Base-by-base conservation (phyloP, 1,284 basidiomycete species). In the Irpex lacteus region DNA sequence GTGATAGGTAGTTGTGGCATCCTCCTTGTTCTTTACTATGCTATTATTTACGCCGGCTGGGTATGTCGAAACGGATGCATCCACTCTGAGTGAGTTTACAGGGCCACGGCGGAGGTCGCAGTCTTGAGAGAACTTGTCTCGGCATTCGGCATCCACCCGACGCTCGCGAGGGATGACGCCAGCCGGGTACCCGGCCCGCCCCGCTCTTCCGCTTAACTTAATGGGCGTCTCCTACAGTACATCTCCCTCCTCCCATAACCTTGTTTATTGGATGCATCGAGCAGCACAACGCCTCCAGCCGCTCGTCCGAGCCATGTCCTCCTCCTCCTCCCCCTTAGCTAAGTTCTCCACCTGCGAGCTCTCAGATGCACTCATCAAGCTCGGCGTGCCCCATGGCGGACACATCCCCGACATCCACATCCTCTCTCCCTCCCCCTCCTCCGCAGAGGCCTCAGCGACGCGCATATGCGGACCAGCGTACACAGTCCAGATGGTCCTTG, bases 331-430 rank as follows among this genome's bases (percentile, higher is more conserved):
- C 0, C 55, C 70, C 19, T 77, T 87, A 26, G 70, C 76, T 38
- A 71, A 72, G 8, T 87, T 85, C 71, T 88, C 91, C 5, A 83
- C 90, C 47, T 93, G 91, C 77, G 91, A 98, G 81, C 82, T 98
- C 18, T 96, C 96, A 1, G 96, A 98, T 75, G 94, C 95, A 1
- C 85, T 98, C 71, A 81, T 96, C 71, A 96, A 95, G 75, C 87
- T 98, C 40, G 88, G 89, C 11, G 73, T 87, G 4, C 80, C 84
- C 4, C 83, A 89, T 70, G 96, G 95, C 1, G 96, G 96, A 0
- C 83, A 88, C 71, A 81, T 98, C 40, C 89, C 95, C 1, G 95
- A 96, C 74, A 86, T 98, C 32, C 78, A 85, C 54, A 80, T 86
- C 68, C 75, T 84, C 60, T 87, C 86, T 18, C 83, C 87, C 0